Conservation (phyloP, 805 yeast species). For the Wickerhamiella vanderwaltii region DNA sequence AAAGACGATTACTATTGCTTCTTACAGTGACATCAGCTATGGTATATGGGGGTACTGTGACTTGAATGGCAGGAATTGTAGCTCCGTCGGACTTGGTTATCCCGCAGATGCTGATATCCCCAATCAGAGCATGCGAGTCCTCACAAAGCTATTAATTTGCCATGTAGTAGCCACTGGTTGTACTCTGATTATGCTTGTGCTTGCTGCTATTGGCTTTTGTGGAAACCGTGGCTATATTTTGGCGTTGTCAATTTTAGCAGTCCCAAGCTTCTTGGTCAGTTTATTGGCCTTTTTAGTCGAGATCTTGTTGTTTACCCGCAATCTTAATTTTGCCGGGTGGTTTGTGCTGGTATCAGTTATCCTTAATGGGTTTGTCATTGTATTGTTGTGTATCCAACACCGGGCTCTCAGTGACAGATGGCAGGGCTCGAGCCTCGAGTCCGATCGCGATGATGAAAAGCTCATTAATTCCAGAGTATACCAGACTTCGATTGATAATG, state of each 20-base stretch:
- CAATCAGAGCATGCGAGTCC: constrained; percentile 48
- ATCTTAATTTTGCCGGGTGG: constrained; percentile 80
- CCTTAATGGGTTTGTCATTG: constrained; percentile 48
- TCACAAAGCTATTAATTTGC: constrained; percentile 50
- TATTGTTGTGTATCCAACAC: constrained; percentile 59
- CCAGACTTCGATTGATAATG: not conserved
- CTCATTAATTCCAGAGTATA: constrained; percentile 10
- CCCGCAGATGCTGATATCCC: constrained; percentile 33
- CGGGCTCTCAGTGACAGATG: constrained; percentile 40
- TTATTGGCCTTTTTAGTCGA: constrained; percentile 73
- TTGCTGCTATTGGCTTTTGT: constrained; percentile 33
- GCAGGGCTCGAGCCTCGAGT: constrained; percentile 16
- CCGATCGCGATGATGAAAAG: constrained; percentile 19
- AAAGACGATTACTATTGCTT: constrained; percentile 36
- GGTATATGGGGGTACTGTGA: constrained; percentile 65
- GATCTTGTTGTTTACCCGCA: constrained; percentile 62
- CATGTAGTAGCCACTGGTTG: constrained; percentile 54
- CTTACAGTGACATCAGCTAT: constrained; percentile 38
- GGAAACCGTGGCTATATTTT: constrained; percentile 36
- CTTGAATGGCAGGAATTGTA: constrained; percentile 28
- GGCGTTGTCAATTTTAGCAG: constrained; percentile 42
- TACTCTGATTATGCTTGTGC: constrained; percentile 36
- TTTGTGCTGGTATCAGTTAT: constrained; percentile 57
- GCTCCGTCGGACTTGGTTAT: constrained; percentile 36
- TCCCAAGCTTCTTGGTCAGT: constrained; percentile 57